Base-by-base conservation (phyloP, 2,329 filamentous ascomycete genomes). In the Ophiocordyceps sinensis region DNA sequence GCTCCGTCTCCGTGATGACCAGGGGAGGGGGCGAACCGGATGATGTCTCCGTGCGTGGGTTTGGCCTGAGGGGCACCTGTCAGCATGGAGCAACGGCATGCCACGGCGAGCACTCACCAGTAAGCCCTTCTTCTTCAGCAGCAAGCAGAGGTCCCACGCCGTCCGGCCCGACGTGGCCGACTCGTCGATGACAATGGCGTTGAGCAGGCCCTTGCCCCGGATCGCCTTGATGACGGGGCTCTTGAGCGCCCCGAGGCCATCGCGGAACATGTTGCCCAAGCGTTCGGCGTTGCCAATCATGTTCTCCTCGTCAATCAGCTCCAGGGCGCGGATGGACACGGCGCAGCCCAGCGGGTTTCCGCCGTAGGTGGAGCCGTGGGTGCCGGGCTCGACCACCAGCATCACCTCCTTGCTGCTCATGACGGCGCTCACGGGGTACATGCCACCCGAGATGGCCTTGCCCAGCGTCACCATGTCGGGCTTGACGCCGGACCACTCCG, bases 341-440 rank as follows among this genome's bases (percentile, higher is more conserved):
- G 91, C 91, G 52, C 87, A 96, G 21, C 88, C 91, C 12, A 98
- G 72, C 15, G 91, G 91, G 65, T 98, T 98, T 39, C 91, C 91
- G 46, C 91, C 91, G 57, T 96, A 98, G n/a, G 91, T 98, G 35
- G 86, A 94, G 38, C 91, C 91, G 64, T 98, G 91, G 23, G 91
- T 96, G 45, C 91, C 91, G 23, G 91, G 85, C 70, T 98, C 91
- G 48, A 98, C 73, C 10, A 89, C 91, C 50, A 95, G 75, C 88
- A 98, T 95, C 48, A 96, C 72, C 43, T 95, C 88, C 65, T 82
- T 87, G 53, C 79, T 79, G 46, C 83, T 82, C 40, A 98, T 72
- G 38, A 98, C 88, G 53, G 82, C 87, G 46, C 87, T 94, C 43
- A 98, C 91, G n/a, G 91, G 91, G 66, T 98, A 98, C 82, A 96